These are phyloP conservation scores for Candida pseudoglaebosa DNA, from an alignment of 805 yeast genomes.

Conservation along the genomic window DNA sequence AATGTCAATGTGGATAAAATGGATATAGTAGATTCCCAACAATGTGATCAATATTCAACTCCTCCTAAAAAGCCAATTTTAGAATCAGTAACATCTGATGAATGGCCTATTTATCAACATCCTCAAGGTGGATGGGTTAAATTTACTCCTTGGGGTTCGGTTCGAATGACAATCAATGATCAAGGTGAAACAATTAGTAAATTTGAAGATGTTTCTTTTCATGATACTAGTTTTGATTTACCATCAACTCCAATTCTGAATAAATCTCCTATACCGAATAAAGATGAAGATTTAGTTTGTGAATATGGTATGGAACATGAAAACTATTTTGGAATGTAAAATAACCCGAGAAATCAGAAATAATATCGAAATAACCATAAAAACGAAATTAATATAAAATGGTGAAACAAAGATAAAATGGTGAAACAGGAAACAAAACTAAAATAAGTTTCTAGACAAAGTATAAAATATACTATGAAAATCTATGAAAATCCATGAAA, in stretches of 20 bases:
- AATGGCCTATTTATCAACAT: conserved; percentile 55
- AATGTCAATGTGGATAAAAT: background rate
- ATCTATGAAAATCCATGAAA: no score
- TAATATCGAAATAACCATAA: conserved; percentile 13
- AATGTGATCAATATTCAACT: background rate
- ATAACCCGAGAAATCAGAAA: conserved; percentile 11
- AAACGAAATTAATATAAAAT: conserved; percentile 14
- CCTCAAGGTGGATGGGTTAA: conserved; percentile 62
- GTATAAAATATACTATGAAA: background rate
- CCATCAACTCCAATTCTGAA: conserved; percentile 4
- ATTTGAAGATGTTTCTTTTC: conserved; percentile 42
- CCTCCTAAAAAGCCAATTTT: conserved; percentile 1
- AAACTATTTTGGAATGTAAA: conserved; percentile 33
- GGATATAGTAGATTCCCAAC: background rate
- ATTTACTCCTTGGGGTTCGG: conserved; percentile 62
- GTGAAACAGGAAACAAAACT: background rate
- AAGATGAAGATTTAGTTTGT: conserved; percentile 12
- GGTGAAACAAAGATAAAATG: no score
- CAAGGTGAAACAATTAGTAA: conserved; percentile 42
- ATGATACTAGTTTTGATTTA: conserved; percentile 15
- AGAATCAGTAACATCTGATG: conserved; percentile 24
- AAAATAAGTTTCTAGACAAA: background rate
- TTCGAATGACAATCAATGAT: conserved; percentile 33
- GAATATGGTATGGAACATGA: conserved; percentile 35
- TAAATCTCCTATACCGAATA: background rate